These are phyloP conservation scores for Fusarium sp. DNA, from an alignment of 2,329 filamentous ascomycete species.

Conservation along the genomic window DNA sequence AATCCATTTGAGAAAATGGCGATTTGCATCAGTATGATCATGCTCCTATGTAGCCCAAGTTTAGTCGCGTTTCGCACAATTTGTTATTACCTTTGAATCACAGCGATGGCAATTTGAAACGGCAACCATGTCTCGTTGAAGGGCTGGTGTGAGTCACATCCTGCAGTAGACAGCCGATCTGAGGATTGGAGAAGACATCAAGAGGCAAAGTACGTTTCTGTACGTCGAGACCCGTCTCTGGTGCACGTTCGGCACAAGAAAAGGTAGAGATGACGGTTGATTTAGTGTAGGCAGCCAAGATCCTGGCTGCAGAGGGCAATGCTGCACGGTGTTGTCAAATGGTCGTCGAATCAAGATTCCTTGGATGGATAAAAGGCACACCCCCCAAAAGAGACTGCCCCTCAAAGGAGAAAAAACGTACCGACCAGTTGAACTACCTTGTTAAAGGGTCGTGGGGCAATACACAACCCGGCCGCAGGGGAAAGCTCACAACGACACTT, in stretches of 20 bases:
- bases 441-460: constrained; percentile 36
- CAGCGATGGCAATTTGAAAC: constrained; percentile 27
- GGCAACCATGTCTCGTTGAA: constrained; percentile 29
- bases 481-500: constrained; percentile 16
- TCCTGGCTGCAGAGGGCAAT: constrained; percentile 24
- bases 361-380: constrained; percentile 24
- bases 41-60: neutral
- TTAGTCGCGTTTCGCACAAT: neutral
- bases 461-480: constrained; percentile 17
- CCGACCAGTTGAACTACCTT: neutral
- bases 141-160: constrained; percentile 20
- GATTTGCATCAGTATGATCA: neutral
- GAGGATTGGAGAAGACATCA: constrained; percentile 9
- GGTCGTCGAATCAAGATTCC: constrained; percentile 43
- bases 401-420: constrained; percentile 5
- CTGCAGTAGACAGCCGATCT: constrained; percentile 25
- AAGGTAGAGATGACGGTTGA: neutral
- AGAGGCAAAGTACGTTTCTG: constrained; percentile 6
- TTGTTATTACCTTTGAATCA: constrained; percentile 4
- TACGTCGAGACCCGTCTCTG: neutral
- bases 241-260: constrained; percentile 3
- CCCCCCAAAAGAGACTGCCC: constrained; percentile 30
- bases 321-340: constrained; percentile 35
- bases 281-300: constrained; percentile 6
- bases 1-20: neutral